These are phyloP conservation scores for Hericium alpestre DNA, from an alignment of 768 basidiomycete species.

Conservation along the genomic window DNA sequence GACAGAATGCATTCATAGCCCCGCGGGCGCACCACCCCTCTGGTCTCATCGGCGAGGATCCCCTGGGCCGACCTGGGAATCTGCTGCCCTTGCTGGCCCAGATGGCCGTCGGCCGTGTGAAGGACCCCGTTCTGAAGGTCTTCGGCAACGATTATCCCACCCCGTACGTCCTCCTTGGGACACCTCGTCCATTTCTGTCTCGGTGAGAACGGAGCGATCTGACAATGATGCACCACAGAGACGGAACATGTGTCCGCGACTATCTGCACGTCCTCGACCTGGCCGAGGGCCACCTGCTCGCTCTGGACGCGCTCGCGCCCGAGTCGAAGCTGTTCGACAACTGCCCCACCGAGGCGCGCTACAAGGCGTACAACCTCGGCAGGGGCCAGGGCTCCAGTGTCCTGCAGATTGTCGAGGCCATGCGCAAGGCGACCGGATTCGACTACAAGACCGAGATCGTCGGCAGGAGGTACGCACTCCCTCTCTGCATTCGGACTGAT, in stretches of 20 bases:
- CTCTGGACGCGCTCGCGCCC: conserved; percentile 69
- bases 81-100: conserved; percentile 87
- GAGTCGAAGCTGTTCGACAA: conserved; percentile 53
- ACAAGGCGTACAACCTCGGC: conserved; percentile 94
- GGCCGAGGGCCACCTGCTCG: conserved; percentile 86
- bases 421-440: conserved; percentile 83
- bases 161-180: conserved; percentile 32
- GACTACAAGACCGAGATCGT: conserved; percentile 85
- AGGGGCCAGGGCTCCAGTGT: conserved; percentile 89
- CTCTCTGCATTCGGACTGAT: no score
- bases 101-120: conserved; percentile 85
- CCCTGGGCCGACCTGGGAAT: conserved; percentile 90
- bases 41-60: conserved; percentile 91
- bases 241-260: conserved; percentile 97
- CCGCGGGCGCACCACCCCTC: conserved; percentile 98
- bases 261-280: conserved; percentile 91
- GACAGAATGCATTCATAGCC: conserved; percentile 35
- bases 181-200: background rate
- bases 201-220: background rate
- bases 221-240: conserved; percentile 33
- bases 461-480: conserved; percentile 64
- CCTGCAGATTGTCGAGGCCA: conserved; percentile 87
- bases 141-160: conserved; percentile 98
- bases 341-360: conserved; percentile 45
- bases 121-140: conserved; percentile 50